phyloP scores from a whole-genome alignment of 345 rosid genomes.

The Ceriops tagal region DNA sequence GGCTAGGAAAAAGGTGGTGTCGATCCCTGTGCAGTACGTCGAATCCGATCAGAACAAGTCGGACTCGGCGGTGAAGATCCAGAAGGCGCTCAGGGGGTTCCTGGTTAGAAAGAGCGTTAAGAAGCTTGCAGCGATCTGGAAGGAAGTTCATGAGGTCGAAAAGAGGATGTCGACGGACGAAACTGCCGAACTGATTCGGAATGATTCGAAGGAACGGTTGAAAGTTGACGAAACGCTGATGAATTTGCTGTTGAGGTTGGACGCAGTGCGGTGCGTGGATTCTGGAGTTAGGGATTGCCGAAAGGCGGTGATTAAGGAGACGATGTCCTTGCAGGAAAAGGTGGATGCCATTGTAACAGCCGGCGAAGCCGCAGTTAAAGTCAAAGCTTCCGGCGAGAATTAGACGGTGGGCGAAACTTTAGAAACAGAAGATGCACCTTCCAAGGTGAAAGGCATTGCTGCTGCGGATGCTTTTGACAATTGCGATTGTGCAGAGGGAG shows the following conservation, averaged over 20 bases:
- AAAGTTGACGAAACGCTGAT: conserved; percentile 54
- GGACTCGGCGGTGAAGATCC: conserved; percentile 46
- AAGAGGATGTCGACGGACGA: conserved; percentile 32
- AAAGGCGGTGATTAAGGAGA: conserved; percentile 46
- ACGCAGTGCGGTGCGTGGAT: conserved; percentile 53
- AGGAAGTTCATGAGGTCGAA: conserved; percentile 46
- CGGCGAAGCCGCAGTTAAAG: not conserved
- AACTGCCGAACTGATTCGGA: conserved; percentile 29
- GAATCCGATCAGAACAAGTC: conserved; percentile 30
- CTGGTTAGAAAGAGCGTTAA: conserved; percentile 51
- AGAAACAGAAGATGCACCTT: not conserved
- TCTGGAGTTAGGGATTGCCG: conserved; percentile 53
- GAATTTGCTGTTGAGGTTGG: conserved; percentile 50
- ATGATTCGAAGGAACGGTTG: conserved; percentile 41
- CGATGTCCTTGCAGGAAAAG: conserved; percentile 53
- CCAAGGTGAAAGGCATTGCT: not conserved
- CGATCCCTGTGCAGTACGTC: conserved; percentile 48
- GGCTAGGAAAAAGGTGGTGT: conserved; percentile 32
- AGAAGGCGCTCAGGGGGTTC: conserved; percentile 52
- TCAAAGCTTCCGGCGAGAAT: not conserved
- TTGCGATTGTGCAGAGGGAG: not conserved
- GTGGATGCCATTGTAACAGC: conserved; percentile 36
- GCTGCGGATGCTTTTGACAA: not conserved
- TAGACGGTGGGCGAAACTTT: not conserved
- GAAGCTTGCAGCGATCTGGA: conserved; percentile 36